Conservation (phyloP, 2,329 filamentous ascomycete genomes). For the Dichotomopilus funicola region DNA sequence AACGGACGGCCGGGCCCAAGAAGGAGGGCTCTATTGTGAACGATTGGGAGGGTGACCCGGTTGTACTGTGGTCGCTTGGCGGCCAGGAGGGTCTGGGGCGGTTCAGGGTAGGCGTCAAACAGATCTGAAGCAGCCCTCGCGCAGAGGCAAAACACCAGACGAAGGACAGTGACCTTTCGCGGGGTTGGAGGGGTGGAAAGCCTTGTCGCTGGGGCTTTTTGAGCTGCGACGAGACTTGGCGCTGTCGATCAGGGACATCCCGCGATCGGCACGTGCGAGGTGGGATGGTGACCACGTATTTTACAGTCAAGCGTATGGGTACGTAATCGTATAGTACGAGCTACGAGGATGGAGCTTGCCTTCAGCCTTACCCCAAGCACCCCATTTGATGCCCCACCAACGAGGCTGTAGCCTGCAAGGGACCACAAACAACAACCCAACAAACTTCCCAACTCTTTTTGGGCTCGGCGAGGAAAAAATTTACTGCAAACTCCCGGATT, state of each 20-base stretch:
- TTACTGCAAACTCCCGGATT: too few species aligned
- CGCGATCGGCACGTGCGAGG: neutral
- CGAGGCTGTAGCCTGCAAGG: conserved; percentile 10
- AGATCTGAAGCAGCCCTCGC: conserved; percentile 5
- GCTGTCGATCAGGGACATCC: conserved; percentile 6
- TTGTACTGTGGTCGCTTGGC: neutral
- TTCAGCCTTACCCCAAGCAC: neutral
- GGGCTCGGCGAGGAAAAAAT: neutral
- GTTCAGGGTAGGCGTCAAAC: conserved; percentile 6
- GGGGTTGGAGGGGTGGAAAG: neutral
- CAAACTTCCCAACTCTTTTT: conserved; percentile 2
- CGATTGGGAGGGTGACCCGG: neutral
- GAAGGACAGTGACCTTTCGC: neutral
- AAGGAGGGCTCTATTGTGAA: neutral
- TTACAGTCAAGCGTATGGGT: neutral
- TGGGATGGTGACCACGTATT: neutral
- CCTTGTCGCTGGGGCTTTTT: neutral
- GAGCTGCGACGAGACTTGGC: conserved; percentile 1
- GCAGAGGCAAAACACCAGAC: neutral
- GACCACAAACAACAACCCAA: conserved; percentile 1
- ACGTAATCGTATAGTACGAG: neutral
- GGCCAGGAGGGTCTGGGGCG: neutral
- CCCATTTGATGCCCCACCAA: conserved; percentile 8
- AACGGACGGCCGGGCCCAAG: neutral
- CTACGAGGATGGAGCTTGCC: neutral